These are phyloP conservation scores for Chlorophyllum brunneum DNA, from an alignment of 768 basidiomycete species.

Conservation along the genomic window DNA sequence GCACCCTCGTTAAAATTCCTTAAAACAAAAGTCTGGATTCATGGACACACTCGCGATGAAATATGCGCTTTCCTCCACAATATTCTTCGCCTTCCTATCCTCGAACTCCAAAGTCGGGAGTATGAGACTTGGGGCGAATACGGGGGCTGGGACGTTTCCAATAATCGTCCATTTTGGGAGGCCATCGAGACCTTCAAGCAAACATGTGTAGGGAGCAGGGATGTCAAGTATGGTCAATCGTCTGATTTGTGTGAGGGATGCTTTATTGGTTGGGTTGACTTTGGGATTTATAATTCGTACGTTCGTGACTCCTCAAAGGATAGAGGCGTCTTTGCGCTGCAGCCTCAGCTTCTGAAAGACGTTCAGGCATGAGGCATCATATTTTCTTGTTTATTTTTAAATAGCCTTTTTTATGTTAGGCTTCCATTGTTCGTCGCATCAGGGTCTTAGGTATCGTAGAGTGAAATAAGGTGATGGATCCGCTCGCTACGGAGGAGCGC, in stretches of 20 bases:
- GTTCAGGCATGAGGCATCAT: too few relatives aligned
- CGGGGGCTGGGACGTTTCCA: not conserved
- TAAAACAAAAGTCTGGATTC: not conserved
- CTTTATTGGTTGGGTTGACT: not conserved
- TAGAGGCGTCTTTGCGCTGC: too few relatives aligned
- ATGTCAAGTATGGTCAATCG: not conserved
- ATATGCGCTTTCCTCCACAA: not conserved
- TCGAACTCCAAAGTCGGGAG: not conserved
- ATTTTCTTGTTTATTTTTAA: too few relatives aligned
- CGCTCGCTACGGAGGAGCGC: too few relatives aligned
- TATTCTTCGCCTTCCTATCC: not conserved
- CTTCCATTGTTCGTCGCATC: too few relatives aligned
- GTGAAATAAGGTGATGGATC: too few relatives aligned
- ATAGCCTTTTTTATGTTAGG: too few relatives aligned
- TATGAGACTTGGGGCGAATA: not conserved
- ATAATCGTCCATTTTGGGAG: not conserved
- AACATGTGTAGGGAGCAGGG: not conserved
- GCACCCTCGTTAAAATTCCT: not conserved
- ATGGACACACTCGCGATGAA: not conserved
- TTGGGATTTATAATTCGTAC: too few relatives aligned
- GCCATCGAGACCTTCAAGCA: not conserved
- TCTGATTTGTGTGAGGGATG: not conserved
- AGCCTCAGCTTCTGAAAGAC: too few relatives aligned
- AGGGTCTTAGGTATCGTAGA: too few relatives aligned
- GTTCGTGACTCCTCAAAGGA: too few relatives aligned